phyloP scores from a whole-genome alignment of 2,329 filamentous ascomycete genomes.

The Scleromitrula shiraiana region DNA sequence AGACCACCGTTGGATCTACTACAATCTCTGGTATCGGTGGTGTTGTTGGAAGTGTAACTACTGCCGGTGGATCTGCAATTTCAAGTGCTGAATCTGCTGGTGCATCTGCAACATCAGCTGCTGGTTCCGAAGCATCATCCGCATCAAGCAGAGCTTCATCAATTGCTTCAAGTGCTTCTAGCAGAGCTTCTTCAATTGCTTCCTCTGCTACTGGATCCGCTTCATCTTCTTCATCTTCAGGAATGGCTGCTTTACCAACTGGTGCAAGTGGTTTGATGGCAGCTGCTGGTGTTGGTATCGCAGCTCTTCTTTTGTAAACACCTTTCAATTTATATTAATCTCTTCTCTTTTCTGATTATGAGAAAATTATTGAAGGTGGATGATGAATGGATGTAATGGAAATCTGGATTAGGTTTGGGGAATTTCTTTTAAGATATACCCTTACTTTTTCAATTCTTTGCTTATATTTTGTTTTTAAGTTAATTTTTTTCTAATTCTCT shows the following conservation, averaged over 20 bases:
- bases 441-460: constrained; percentile 21
- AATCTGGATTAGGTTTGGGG: constrained; percentile 10
- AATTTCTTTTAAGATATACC: constrained; percentile 21
- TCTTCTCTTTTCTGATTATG: constrained; percentile 4
- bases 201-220: constrained; percentile 11
- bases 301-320: constrained; percentile 27
- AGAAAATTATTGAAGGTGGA: constrained; percentile 9
- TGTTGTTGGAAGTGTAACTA: constrained; percentile 6
- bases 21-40: constrained; percentile 13
- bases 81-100: constrained; percentile 17
- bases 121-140: constrained; percentile 7
- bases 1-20: constrained; percentile 17
- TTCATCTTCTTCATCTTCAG: not conserved
- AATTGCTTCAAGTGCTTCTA: constrained; percentile 6
- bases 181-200: constrained; percentile 6
- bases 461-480: constrained; percentile 20
- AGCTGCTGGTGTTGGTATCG: constrained; percentile 27
- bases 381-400: constrained; percentile 8
- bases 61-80: constrained; percentile 19
- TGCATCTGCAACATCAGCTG: constrained; percentile 9
- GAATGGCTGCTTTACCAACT: constrained; percentile 4
- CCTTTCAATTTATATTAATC: not conserved
- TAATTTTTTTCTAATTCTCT: constrained; percentile 9
- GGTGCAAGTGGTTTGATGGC: constrained; percentile 24
- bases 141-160: constrained; percentile 7